Base-by-base conservation (phyloP, 805 yeast genomes). In the Starmerella kuoi region DNA sequence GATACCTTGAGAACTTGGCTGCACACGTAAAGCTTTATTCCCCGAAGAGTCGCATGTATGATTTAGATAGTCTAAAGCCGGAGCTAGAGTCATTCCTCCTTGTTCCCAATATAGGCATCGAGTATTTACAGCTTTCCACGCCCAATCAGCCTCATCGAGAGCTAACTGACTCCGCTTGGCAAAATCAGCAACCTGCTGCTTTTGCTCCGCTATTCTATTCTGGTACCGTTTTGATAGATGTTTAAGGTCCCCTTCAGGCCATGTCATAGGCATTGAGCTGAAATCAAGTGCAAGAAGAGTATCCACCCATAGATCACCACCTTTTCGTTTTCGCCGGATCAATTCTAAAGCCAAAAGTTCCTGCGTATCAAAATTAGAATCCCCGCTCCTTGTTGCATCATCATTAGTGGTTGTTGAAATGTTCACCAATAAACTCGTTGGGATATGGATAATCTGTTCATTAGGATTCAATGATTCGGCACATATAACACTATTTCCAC, bases 41-140 rank as follows among this genome's bases (percentile, higher is more conserved):
- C 35, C 31, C 15, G 12, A 14, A 14, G 45, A 48, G 4, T 69
- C 67, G 11, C 54, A 44, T 18, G 49, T 44, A 46, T 88, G 97
- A 61, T 88, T 91, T 39, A 88, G 63, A 57, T 83, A 81, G 62
- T 88, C 98, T 20, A 87, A 86, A 48, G 67, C 78, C 0, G 98
- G 98, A 0, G 88, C 96, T 73, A 88, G 64, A 2, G 97, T 84
- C 64, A 88, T 77, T 36, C 70, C 67, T 1, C 81, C 77, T 2
- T 83, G 61, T 3, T 72, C 69, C 77, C 79, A 77, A 58, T 85
- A 87, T 5, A 88, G 65, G 58, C 97, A 88, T 62, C 98, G 77
- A 2, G 96, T 79, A 57, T 91, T 88, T 43, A 87, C 82, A 54
- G 88, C 77, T 53, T 82, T 68, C 94, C 95, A 88, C 0, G 81